A percentile compares a stretch with the other conserved stretches of the same genome.
Conservation (phyloP, 2,329 filamentous ascomycete genomes). For the Xylariaceae sp. region DNA sequence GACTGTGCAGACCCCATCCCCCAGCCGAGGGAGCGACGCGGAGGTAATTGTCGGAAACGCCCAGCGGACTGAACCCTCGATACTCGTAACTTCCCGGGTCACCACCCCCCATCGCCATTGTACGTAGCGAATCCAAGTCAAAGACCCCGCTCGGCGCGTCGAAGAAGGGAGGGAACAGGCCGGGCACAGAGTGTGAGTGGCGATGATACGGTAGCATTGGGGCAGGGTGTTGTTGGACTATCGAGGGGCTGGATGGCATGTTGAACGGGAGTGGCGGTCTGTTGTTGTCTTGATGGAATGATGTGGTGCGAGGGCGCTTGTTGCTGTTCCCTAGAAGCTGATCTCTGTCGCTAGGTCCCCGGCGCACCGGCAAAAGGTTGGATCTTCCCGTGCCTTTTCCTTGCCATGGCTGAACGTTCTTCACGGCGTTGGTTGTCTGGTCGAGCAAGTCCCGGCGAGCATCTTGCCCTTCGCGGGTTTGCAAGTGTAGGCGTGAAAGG, state of each 20-base stretch:
- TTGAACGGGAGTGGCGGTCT: slow-evolving; percentile 2
- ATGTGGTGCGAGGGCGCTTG: background rate
- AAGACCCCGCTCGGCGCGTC: background rate
- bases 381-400: background rate
- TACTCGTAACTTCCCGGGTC: slow-evolving; percentile 1
- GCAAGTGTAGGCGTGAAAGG: slow-evolving; percentile 7
- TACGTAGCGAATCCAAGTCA: slow-evolving; percentile 9
- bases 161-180: background rate
- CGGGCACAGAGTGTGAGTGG: slow-evolving; percentile 4
- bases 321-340: background rate
- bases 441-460: background rate
- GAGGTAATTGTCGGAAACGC: slow-evolving; percentile 14
- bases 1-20: slow-evolving; percentile 16
- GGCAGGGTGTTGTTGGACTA: slow-evolving; percentile 1
- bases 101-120: slow-evolving; percentile 1
- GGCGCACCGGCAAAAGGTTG: background rate
- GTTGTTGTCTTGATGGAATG: background rate
- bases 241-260: slow-evolving; percentile 1
- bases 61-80: background rate
- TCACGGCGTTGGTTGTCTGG: background rate
- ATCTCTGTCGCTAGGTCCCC: background rate
- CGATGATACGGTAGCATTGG: background rate
- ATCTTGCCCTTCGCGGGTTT: background rate
- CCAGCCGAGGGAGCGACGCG: slow-evolving; percentile 17
- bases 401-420: background rate